phyloP scores from a whole-genome alignment of 495 filamentous ascomycete species.

The Annulohypoxylon bovei region DNA sequence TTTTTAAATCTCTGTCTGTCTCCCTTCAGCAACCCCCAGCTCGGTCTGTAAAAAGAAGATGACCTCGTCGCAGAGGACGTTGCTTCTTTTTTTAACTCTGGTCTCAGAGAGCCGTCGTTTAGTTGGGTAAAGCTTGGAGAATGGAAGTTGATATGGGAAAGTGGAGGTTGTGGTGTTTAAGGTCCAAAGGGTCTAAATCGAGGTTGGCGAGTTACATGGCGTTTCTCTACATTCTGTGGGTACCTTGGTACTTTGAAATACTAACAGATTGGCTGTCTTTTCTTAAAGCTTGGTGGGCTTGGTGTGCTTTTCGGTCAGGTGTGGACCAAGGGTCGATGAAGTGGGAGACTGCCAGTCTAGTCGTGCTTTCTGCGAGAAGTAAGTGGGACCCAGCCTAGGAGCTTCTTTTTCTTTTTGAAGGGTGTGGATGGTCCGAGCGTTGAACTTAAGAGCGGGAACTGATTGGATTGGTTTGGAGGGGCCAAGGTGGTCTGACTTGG shows the following conservation, averaged over 20 bases:
- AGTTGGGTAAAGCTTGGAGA: slow-evolving; percentile 23
- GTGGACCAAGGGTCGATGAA: slow-evolving; percentile 30
- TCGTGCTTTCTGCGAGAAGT: not conserved
- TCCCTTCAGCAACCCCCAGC: slow-evolving; percentile 38
- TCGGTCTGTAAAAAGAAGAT: slow-evolving; percentile 26
- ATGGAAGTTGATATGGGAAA: slow-evolving; percentile 35
- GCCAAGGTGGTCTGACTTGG: slow-evolving; percentile 10
- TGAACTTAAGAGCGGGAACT: slow-evolving; percentile 3
- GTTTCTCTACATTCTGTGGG: slow-evolving; percentile 17
- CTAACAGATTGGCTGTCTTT: slow-evolving; percentile 13
- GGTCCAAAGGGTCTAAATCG: slow-evolving; percentile 3
- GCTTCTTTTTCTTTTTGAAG: slow-evolving; percentile 32
- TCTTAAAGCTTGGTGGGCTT: not conserved
- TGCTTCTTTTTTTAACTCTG: slow-evolving; percentile 21
- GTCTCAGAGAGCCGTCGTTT: slow-evolving; percentile 26
- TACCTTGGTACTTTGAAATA: slow-evolving; percentile 13
- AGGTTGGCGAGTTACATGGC: slow-evolving; percentile 37
- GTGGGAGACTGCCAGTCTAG: slow-evolving; percentile 12
- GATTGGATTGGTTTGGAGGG: slow-evolving; percentile 8
- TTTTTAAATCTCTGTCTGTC: slow-evolving; percentile 5
- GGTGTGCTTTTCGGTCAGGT: slow-evolving; percentile 26
- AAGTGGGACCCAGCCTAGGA: slow-evolving; percentile 8
- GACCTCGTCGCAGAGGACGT: slow-evolving; percentile 37
- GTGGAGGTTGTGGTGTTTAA: slow-evolving; percentile 36
- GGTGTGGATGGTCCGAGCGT: slow-evolving; percentile 25